Conservation (phyloP, 306 rosid species). For the Quercus aquifolioides region DNA sequence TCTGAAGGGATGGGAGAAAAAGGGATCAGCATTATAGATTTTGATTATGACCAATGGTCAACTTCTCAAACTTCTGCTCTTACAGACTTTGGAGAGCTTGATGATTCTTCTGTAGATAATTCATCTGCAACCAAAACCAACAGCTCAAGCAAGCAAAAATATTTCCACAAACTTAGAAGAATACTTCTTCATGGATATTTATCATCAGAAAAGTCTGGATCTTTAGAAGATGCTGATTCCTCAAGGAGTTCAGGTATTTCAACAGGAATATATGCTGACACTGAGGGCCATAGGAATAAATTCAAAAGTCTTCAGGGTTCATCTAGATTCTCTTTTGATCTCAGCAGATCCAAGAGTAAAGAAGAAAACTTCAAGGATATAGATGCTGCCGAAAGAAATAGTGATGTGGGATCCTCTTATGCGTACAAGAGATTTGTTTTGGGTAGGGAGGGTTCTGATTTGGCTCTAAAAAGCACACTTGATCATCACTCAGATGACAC, state of each 20-base stretch:
- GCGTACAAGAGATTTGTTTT: slow-evolving; percentile 26
- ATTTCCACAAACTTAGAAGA: slow-evolving; percentile 58
- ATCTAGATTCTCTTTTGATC: slow-evolving; percentile 41
- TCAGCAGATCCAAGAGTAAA: slow-evolving; percentile 29
- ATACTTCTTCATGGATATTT: slow-evolving; percentile 45
- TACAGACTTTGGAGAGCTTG: slow-evolving; percentile 53
- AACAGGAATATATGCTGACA: slow-evolving; percentile 23
- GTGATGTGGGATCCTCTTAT: slow-evolving; percentile 31
- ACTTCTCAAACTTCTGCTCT: slow-evolving; percentile 59
- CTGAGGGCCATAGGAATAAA: slow-evolving; percentile 32
- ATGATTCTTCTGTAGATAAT: slow-evolving; percentile 45
- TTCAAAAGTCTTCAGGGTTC: slow-evolving; percentile 26
- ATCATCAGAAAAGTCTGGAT: slow-evolving; percentile 37
- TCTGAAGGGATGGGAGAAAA: slow-evolving; percentile 38
- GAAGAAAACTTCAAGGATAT: slow-evolving; percentile 31
- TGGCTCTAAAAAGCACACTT: slow-evolving; percentile 22
- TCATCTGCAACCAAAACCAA: slow-evolving; percentile 38
- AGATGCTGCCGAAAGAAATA: slow-evolving; percentile 10
- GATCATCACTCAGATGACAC: slow-evolving; percentile 34
- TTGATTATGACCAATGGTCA: slow-evolving; percentile 75
- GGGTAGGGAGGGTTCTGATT: slow-evolving; percentile 18
- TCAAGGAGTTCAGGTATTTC: slow-evolving; percentile 30
- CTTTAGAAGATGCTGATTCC: slow-evolving; percentile 32
- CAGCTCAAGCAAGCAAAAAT: slow-evolving; percentile 35
- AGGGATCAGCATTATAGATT: slow-evolving; percentile 37